phyloP scores from a whole-genome alignment of 176 grass and related monocot species.

The Hyparrhenia diplandra region DNA sequence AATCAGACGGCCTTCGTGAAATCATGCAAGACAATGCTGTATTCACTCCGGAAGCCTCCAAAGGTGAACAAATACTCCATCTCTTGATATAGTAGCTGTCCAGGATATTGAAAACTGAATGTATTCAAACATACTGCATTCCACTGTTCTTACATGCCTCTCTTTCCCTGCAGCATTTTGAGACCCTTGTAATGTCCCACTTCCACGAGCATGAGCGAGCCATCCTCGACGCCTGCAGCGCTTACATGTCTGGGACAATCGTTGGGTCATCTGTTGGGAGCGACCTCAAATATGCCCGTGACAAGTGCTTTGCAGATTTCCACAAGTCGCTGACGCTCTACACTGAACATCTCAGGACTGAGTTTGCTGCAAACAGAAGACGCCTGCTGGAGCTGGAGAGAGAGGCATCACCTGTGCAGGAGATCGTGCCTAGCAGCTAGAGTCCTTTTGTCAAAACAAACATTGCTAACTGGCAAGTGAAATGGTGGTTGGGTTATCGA shows the following conservation, averaged over 20 bases:
- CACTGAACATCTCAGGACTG: conserved; percentile 35
- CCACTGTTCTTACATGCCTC: neutral
- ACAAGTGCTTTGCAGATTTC: conserved; percentile 50
- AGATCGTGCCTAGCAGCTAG: conserved; percentile 28
- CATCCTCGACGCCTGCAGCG: conserved; percentile 42
- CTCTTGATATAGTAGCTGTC: neutral
- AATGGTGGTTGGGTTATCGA: neutral
- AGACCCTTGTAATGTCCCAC: conserved; percentile 37
- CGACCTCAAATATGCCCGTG: neutral
- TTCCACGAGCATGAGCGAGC: conserved; percentile 26
- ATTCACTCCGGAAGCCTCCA: conserved; percentile 51
- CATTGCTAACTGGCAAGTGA: neutral
- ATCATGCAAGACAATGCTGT: conserved; percentile 72
- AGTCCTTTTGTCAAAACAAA: conserved; percentile 5
- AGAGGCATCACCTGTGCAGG: neutral
- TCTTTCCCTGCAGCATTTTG: conserved; percentile 56
- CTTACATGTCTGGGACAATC: conserved; percentile 44
- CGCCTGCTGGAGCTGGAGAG: conserved; percentile 3
- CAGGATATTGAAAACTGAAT: neutral
- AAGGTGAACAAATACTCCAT: conserved; percentile 38
- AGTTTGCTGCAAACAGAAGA: conserved; percentile 35
- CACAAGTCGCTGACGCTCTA: conserved; percentile 29
- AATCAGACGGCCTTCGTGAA: conserved; percentile 54
- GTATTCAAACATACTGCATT: neutral
- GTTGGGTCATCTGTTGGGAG: conserved; percentile 39